Conservation (phyloP, 2,329 filamentous ascomycete species). For the Colletotrichum nymphaeae region DNA sequence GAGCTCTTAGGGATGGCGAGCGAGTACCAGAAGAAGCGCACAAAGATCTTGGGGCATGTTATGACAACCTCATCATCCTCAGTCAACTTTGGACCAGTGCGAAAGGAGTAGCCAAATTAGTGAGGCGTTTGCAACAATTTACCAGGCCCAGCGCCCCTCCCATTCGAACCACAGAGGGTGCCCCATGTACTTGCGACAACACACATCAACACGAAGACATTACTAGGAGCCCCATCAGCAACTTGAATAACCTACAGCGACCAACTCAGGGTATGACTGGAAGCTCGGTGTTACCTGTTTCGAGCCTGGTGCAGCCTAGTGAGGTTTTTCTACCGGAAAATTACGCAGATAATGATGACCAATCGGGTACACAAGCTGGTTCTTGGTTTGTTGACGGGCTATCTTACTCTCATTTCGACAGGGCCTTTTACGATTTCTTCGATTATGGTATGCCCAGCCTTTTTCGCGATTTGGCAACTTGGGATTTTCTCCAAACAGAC, state of each 20-base stretch:
- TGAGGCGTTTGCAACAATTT: slow-evolving; percentile 16
- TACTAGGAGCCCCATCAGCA: neutral
- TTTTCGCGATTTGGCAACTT: slow-evolving; percentile 14
- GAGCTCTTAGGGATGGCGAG: slow-evolving; percentile 34
- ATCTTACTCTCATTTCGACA: slow-evolving; percentile 31
- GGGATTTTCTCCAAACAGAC: neutral
- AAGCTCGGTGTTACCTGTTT: neutral
- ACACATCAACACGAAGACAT: neutral
- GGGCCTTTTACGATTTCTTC: slow-evolving; percentile 36
- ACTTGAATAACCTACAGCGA: neutral
- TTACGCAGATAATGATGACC: neutral
- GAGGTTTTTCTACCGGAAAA: neutral
- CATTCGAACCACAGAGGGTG: neutral
- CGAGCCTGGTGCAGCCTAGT: neutral
- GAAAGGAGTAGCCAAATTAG: slow-evolving; percentile 31
- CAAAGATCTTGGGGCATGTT: slow-evolving; percentile 34
- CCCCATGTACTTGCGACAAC: neutral
- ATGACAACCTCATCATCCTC: slow-evolving; percentile 18
- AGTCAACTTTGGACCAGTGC: slow-evolving; percentile 32
- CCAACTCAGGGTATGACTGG: neutral
- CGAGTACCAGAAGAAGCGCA: slow-evolving; percentile 11
- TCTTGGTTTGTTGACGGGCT: neutral
- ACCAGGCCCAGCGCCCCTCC: neutral
- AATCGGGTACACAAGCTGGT: neutral
- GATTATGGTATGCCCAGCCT: slow-evolving; percentile 36